Base-by-base conservation (phyloP, 2,329 filamentous ascomycete species). In the Lecanicillium sp. region DNA sequence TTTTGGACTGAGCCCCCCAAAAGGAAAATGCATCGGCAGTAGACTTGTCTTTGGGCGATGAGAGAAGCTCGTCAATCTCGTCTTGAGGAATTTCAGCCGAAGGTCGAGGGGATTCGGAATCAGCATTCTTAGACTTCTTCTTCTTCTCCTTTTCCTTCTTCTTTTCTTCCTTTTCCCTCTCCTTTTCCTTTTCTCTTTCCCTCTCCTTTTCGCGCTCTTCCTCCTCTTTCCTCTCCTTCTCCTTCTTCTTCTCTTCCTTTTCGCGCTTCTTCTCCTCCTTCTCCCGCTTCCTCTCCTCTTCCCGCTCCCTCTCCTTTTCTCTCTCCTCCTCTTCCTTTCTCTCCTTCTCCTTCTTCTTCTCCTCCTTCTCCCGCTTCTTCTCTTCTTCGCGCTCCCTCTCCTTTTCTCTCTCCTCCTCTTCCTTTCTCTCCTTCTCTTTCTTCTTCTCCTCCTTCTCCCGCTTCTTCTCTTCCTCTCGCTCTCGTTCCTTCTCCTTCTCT, bases 21-120 rank as follows among this genome's bases (percentile, higher is more conserved):
- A 81, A 80, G 55, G 72, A 72, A 61, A 81, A 82, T 0, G 73
- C 61, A 49, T 73, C 68, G 35, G 57, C 58, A 48, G 67, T 62
- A 37, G 56, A 55, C 47, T 62, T 61, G 39, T 62, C 58, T 35
- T 59, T 56, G 6, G 58, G 56, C 6, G 62, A 58, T 5, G 44
- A 48, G 27, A 73, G 58, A 15, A 74, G 60, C 54, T 71, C 68
- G 43, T 72, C 70, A 23, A 73, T 60, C 47, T 73, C 63, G 27
- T 71, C 68, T 10, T 67, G 58, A 10, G 64, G 68, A 45, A 72
- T 62, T 21, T 72, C 63, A 21, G 52, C 46, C 15, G 51, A 52
- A 21, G 58, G 55, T 11, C 44, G 38, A 10, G 54, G 49, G 33
- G 48, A 35, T 24, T 49, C 52, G 20, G 49, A 21, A 27, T 51